phyloP scores from a whole-genome alignment of 352 stramenopile species.

The Pythium aquatile region DNA sequence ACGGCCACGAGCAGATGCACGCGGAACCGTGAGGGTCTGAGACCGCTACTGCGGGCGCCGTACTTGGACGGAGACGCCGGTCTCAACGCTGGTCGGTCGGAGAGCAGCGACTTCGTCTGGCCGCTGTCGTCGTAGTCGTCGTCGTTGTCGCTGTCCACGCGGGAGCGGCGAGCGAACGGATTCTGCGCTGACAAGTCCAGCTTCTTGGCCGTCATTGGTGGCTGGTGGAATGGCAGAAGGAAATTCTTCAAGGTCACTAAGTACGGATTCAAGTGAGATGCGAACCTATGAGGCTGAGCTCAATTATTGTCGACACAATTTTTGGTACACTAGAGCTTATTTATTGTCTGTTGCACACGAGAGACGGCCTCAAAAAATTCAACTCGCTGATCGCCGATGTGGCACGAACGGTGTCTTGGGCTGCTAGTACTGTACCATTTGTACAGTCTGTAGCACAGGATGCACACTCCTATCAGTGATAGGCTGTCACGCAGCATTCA shows the following conservation, averaged over 20 bases:
- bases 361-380: too few relatives aligned
- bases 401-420: too few relatives aligned
- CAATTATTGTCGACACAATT: too few relatives aligned
- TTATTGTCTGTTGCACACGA: too few relatives aligned
- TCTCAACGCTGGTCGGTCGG: neutral
- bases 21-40: neutral
- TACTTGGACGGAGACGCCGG: neutral
- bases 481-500: too few relatives aligned
- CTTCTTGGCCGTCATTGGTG: neutral
- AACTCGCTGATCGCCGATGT: too few relatives aligned
- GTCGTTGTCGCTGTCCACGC: neutral
- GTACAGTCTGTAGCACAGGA: too few relatives aligned
- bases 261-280: neutral
- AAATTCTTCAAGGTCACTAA: neutral
- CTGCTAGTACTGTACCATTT: too few relatives aligned
- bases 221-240: neutral
- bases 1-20: neutral
- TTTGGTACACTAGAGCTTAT: too few relatives aligned
- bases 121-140: neutral
- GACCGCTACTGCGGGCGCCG: neutral
- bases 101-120: neutral
- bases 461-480: too few relatives aligned
- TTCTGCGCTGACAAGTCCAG: neutral
- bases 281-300: neutral
- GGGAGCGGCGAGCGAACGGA: neutral